These are phyloP conservation scores for Leucaena leucocephala DNA, from an alignment of 306 rosid species.

Conservation along the genomic window DNA sequence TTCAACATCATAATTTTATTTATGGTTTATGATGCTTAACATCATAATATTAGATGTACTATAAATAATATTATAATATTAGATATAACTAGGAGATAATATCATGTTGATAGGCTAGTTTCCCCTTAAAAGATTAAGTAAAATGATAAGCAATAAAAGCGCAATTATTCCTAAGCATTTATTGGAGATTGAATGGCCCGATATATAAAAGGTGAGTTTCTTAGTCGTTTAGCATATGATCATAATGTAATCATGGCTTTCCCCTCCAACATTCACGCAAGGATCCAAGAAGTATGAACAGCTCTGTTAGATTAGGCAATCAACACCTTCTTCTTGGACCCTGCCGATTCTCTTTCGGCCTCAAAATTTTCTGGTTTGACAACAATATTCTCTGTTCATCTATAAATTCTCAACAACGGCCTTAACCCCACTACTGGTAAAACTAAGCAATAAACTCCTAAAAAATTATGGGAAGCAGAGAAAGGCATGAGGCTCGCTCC, in stretches of 20 bases:
- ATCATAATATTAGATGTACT: too few relatives aligned
- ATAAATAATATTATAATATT: too few relatives aligned
- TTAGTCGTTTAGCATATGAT: background rate
- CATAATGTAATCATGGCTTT: conserved; percentile 32
- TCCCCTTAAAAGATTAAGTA: background rate
- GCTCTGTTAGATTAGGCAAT: conserved; percentile 66
- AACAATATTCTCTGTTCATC: background rate
- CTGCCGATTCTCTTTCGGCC: conserved; percentile 71
- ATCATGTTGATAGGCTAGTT: too few relatives aligned
- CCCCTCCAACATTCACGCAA: conserved; percentile 43
- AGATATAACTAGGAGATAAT: too few relatives aligned
- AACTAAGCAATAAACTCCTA: conserved; percentile 19
- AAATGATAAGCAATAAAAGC: background rate
- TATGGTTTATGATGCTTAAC: too few relatives aligned
- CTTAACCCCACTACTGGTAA: conserved; percentile 22
- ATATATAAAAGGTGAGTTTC: background rate
- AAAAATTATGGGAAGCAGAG: conserved; percentile 55
- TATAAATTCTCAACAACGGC: conserved; percentile 44
- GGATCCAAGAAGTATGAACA: conserved; percentile 20
- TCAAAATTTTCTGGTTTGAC: conserved; percentile 19
- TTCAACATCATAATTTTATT: too few relatives aligned
- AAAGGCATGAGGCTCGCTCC: conserved; percentile 58
- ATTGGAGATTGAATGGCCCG: background rate
- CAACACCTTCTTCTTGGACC: conserved; percentile 73
- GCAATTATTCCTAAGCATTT: background rate